phyloP scores from a whole-genome alignment of 305 asterid genomes.

The Rubia occidens region DNA sequence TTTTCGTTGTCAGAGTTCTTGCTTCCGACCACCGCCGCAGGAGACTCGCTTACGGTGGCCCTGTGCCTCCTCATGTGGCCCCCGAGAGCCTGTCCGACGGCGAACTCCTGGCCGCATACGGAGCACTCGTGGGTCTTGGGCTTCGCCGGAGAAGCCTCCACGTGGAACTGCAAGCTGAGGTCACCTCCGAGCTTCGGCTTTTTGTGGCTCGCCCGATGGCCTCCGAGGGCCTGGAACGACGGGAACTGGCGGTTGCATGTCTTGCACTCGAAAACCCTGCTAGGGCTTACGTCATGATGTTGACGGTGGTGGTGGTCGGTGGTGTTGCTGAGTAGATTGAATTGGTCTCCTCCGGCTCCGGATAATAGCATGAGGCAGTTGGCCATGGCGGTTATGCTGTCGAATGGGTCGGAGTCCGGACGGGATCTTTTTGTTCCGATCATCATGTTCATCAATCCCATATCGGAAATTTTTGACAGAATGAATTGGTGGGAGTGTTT shows the following conservation, averaged over 20 bases:
- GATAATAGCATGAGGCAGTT: constrained; percentile 31
- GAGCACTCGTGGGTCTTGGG: constrained; percentile 38
- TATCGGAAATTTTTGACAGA: not conserved
- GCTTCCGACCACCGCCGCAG: not conserved
- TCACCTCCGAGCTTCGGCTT: constrained; percentile 27
- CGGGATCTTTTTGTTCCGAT: constrained; percentile 6
- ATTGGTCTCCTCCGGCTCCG: constrained; percentile 1
- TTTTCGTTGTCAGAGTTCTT: constrained; percentile 13
- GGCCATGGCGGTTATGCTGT: constrained; percentile 23
- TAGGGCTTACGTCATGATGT: not conserved
- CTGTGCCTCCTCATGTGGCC: constrained; percentile 43
- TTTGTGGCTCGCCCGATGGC: constrained; percentile 42
- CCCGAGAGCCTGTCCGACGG: constrained; percentile 36
- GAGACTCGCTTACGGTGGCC: constrained; percentile 9
- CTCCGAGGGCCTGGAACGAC: constrained; percentile 38
- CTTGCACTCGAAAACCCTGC: constrained; percentile 29
- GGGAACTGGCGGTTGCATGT: constrained; percentile 36
- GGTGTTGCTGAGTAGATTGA: not conserved
- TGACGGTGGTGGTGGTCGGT: not conserved
- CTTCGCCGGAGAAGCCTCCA: constrained; percentile 21
- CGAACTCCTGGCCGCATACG: constrained; percentile 32
- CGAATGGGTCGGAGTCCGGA: constrained; percentile 1
- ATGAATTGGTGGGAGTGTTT: not conserved
- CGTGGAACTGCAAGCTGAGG: constrained; percentile 7
- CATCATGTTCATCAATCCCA: constrained; percentile 2